Conservation (phyloP, 2,329 filamentous ascomycete genomes). For the Trichoderma koningiopsis region DNA sequence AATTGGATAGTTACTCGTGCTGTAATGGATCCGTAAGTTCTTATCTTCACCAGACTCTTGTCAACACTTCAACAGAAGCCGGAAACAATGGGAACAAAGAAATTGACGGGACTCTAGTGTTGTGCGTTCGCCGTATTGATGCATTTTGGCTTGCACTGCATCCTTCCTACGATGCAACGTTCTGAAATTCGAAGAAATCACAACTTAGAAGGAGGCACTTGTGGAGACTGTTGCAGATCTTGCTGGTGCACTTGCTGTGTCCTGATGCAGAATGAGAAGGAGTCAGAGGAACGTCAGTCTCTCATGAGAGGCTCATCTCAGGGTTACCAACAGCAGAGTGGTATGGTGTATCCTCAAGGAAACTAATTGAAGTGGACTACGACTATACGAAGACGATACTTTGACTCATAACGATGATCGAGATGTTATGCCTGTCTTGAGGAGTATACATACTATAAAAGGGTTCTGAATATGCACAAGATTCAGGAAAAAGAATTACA, state of each 20-base stretch:
- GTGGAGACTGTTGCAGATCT: constrained; percentile 45
- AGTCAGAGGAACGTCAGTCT: constrained; percentile 43
- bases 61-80: background rate
- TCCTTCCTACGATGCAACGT: constrained; percentile 50
- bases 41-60: background rate
- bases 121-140: constrained; percentile 45
- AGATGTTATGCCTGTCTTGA: background rate
- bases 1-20: constrained; percentile 48
- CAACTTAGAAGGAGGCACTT: constrained; percentile 48
- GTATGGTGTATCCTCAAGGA: constrained; percentile 27
- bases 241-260: constrained; percentile 52
- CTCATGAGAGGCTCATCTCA: constrained; percentile 27
- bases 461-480: background rate
- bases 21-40: constrained; percentile 51
- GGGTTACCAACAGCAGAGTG: constrained; percentile 29
- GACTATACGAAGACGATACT: background rate
- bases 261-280: constrained; percentile 52
- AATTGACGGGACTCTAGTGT: constrained; percentile 39
- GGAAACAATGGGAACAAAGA: background rate
- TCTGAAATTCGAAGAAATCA: constrained; percentile 49
- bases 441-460: background rate
- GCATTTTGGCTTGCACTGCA: constrained; percentile 46
- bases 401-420: background rate
- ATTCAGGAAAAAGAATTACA: background rate
- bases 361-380: background rate